These are phyloP conservation scores for Botrytis paeoniae DNA, from an alignment of 2,329 filamentous ascomycete species.

Conservation along the genomic window DNA sequence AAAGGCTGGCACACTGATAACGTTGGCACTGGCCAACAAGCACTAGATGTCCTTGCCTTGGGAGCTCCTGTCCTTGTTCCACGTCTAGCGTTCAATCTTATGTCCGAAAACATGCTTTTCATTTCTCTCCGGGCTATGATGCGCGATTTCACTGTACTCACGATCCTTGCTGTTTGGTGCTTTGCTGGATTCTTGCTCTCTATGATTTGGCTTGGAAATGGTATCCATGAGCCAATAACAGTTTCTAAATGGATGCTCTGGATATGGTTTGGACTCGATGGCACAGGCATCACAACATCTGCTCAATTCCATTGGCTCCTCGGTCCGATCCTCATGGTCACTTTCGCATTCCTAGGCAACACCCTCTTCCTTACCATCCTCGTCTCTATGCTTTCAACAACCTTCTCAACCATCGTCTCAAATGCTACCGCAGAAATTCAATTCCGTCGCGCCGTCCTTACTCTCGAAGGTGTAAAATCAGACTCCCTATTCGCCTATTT, in stretches of 20 bases:
- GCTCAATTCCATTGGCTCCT: conserved; percentile 75
- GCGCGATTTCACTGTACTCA: conserved; percentile 77
- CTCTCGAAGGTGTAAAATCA: conserved; percentile 80
- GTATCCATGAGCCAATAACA: conserved; percentile 59
- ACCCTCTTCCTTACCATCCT: conserved; percentile 86
- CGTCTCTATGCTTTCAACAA: conserved; percentile 82
- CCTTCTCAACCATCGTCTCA: conserved; percentile 72
- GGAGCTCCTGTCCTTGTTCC: conserved; percentile 76
- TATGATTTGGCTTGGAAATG: conserved; percentile 73
- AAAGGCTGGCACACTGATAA: conserved; percentile 56
- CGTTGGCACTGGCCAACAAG: conserved; percentile 56
- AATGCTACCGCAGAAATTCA: conserved; percentile 82
- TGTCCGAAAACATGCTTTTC: conserved; percentile 82
- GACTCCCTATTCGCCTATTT: conserved; percentile 64
- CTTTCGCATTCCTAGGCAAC: conserved; percentile 82
- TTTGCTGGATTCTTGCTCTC: conserved; percentile 79
- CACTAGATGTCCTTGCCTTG: conserved; percentile 75
- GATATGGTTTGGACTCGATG: conserved; percentile 89
- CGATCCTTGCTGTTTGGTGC: conserved; percentile 74
- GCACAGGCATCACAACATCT: conserved; percentile 49
- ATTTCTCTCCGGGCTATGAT: conserved; percentile 81
- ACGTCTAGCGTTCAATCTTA: conserved; percentile 75
- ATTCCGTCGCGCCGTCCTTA: conserved; percentile 76
- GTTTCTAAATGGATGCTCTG: conserved; percentile 91
- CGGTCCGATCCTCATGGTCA: conserved; percentile 75